Evolutionary conservation across 306 rosid species (phyloP), one percentile per base, ranked within the genome.

Genomic region (Dryas octopetala): DNA sequence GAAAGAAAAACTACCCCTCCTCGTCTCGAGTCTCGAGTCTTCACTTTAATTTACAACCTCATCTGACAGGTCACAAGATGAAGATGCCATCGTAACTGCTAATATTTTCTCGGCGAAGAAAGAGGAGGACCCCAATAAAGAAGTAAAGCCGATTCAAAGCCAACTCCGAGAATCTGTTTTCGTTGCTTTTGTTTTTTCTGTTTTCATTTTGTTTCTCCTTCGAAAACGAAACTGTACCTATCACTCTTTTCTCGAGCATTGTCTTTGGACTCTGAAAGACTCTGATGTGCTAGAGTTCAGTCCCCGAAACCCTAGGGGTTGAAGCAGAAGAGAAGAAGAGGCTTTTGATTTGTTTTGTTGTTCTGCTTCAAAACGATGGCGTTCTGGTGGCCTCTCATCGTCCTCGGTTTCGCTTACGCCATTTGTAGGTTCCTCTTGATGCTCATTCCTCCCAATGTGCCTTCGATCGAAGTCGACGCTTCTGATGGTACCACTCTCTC

Each of bases 391-490:
- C 85, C 92, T 45, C 69, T 90, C 66, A 8, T 95, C 61, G 96
- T 95, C 76, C 77, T 95, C 7, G 97, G 83, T 14, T 59, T 92
- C 69, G 91, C 98, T 73, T 92, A 89, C 86, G 97, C 83, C 71
- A 77, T 95, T 78, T 86, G 97, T 74, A 86, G 88, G 79, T 83
- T 95, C 81, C 98, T 95, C 62, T 83, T 92, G 73, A 73, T 86
- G 80, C 99, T 95, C 77, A 95, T 92, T 83, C 98, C 99, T 81
- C 93, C 88, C 23, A 95, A 90, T 71, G 91, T 95, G 79, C 97
- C 97, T 73, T 89, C 97, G 60, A 89, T 92, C 66, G 91, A 95
- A 8, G 97, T 95, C 70, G 97, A 95, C 59, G 83, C 90, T 54
- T 95, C 97, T 66, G 99, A 90, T 45, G 97, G 99, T 92, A 86